Percentiles rank a stretch among this genome's conserved stretches.
Conservation (phyloP, 345 rosid genomes). For the Dipteronia dyeriana region DNA sequence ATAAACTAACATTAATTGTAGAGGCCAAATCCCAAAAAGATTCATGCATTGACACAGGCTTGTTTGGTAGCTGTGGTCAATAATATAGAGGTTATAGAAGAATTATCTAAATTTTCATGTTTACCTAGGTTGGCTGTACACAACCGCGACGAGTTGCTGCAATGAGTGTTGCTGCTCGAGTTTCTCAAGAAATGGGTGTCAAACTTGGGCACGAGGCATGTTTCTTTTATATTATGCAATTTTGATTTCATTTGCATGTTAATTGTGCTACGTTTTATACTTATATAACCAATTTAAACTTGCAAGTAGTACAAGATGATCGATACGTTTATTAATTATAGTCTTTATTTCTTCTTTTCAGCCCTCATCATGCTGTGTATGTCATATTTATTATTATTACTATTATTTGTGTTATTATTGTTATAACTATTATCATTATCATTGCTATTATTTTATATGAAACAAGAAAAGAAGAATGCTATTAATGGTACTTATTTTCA, state of each 20-base stretch:
- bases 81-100: background rate
- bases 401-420: too few species aligned
- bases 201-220: constrained; percentile 96
- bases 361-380: background rate
- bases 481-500: background rate
- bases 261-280: background rate
- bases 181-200: constrained; percentile 98
- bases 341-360: constrained; percentile 1
- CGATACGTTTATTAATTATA: background rate
- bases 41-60: background rate
- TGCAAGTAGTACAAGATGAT: background rate
- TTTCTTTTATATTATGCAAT: constrained; percentile 8
- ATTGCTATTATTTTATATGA: background rate
- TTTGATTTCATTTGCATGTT: background rate
- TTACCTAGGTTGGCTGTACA: constrained; percentile 86
- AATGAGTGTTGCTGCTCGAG: constrained; percentile 98
- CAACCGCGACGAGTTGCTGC: constrained; percentile 99
- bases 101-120: constrained; percentile 5
- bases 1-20: background rate
- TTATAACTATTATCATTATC: too few species aligned
- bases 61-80: background rate
- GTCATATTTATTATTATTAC: too few species aligned
- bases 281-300: background rate
- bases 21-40: background rate
- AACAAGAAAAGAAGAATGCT: background rate